Evolutionary conservation across 2,329 filamentous ascomycete species (phyloP), one percentile per base, ranked within the genome.

Genomic region (Lecanicillium sp.): DNA sequence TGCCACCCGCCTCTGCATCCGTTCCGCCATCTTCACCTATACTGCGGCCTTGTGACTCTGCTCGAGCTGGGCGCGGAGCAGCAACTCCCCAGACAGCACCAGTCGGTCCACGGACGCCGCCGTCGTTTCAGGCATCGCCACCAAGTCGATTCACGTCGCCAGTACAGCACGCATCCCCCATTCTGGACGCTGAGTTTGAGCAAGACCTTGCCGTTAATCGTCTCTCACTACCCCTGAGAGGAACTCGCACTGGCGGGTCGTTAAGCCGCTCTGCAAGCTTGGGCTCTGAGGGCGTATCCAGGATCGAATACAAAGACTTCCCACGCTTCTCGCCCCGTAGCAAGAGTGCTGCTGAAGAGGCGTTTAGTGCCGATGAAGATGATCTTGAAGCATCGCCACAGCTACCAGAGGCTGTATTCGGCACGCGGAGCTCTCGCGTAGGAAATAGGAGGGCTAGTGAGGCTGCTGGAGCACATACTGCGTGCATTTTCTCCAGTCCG

Each of bases 121-220:
- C 50, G 4, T 51, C 54, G 0, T 48, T 47, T 5, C 49, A 47
- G 3, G 40, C 51, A 5, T 58, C 55, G 12, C 55, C 57, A 1
- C 51, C 53, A 1, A 53, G 52, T 2, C 49, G 47, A 3, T 48
- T 32, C 18, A 50, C n/a, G 55, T 50, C 4, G 49, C 58, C 9
- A 47, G 29, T 56, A 32, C 46, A 45, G 4, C 51, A 53, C 0
- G 51, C 56, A 0, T 60, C 58, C 0, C 58, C 60, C 1, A 45
- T 63, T 6, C 47, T 64, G 4, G 57, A 52, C 1, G 52, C 59
- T 4, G 56, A 57, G 22, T 49, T 63, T 9, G 60, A 64, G 5
- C 60, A 63, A 30, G 60, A 63, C 14, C 52, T 63, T 1, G 57
- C 58, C 15, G 52, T 63, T 2, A 59, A 64, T 35, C 52, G 60